These are phyloP conservation scores for Pseudogymnoascus sp. DNA, from an alignment of 2,329 filamentous ascomycete species.

Conservation along the genomic window DNA sequence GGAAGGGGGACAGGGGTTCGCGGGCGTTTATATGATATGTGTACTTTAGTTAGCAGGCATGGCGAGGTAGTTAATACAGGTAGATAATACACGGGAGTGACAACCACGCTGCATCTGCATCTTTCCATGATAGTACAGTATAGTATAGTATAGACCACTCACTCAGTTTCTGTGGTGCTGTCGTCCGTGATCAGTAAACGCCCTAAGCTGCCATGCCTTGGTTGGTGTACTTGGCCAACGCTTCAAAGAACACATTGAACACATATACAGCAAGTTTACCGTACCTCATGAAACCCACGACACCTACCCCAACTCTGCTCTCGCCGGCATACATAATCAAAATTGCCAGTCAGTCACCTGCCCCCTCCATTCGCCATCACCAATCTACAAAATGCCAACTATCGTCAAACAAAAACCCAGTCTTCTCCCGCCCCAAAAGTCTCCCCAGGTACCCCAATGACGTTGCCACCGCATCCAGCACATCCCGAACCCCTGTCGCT, in stretches of 20 bases:
- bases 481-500: not conserved
- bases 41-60: slow-evolving; percentile 6
- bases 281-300: not conserved
- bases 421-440: not conserved
- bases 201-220: not conserved
- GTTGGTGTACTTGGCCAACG: not conserved
- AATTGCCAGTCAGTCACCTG: not conserved
- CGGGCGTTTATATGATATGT: not conserved
- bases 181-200: not conserved
- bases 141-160: too few species aligned
- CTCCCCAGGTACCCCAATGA: not conserved
- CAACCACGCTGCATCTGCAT: not conserved
- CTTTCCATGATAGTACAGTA: not conserved
- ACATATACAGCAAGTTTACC: not conserved
- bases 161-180: not conserved
- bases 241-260: not conserved
- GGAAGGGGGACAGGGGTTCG: not conserved
- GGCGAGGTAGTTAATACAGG: slow-evolving; percentile 8
- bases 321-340: not conserved
- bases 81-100: slow-evolving; percentile 3
- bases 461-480: not conserved
- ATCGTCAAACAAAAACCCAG: not conserved
- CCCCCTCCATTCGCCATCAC: not conserved
- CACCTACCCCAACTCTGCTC: not conserved
- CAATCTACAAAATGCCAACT: not conserved